Evolutionary conservation across 306 rosid genomes (phyloP).

Genomic region (Ceratonia siliqua): DNA sequence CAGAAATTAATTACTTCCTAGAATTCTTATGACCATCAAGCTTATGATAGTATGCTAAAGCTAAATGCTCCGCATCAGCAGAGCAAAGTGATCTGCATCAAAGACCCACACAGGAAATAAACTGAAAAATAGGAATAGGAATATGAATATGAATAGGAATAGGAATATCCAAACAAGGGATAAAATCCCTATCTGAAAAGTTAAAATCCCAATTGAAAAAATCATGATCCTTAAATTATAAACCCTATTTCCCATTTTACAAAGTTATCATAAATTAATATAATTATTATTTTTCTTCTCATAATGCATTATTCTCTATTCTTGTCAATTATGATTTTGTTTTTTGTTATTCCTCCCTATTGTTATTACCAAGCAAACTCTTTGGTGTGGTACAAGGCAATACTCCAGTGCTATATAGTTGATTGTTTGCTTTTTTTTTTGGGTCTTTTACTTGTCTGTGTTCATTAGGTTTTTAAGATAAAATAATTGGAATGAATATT

Average conservation of each 20-base stretch:
- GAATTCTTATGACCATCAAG: too few relatives aligned
- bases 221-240: neutral
- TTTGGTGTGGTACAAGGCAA: neutral
- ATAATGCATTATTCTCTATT: neutral
- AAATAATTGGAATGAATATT: constrained; percentile 17
- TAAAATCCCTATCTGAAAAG: too few relatives aligned
- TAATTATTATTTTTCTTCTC: neutral
- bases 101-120: too few relatives aligned
- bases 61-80: too few relatives aligned
- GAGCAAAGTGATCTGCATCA: too few relatives aligned
- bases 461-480: neutral
- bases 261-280: neutral
- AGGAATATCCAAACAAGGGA: too few relatives aligned
- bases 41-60: too few relatives aligned
- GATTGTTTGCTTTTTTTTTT: neutral
- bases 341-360: neutral
- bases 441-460: neutral
- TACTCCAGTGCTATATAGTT: neutral
- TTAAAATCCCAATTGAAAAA: too few relatives aligned
- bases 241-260: too few relatives aligned
- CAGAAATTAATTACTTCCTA: too few relatives aligned
- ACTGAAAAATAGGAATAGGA: too few relatives aligned
- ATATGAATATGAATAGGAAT: too few relatives aligned
- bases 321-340: neutral
- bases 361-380: neutral